A percentile compares a stretch with the other conserved stretches of the same genome.
These are phyloP conservation scores for Carex littledalei DNA, from an alignment of 176 grass and related monocot genomes.

Conservation along the genomic window DNA sequence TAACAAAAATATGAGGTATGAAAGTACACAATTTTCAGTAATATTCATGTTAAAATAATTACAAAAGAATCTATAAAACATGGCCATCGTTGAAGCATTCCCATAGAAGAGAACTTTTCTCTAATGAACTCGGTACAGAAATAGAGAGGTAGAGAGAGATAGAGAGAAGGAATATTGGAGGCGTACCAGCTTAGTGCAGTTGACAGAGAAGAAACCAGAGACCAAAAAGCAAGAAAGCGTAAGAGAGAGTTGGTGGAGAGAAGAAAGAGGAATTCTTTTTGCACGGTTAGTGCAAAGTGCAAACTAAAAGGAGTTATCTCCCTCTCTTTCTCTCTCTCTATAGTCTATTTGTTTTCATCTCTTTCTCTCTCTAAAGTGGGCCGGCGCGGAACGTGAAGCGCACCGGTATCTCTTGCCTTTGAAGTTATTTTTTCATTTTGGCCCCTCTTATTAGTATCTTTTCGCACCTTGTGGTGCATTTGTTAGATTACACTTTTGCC, in stretches of 20 bases:
- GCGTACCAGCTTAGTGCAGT: slow-evolving; percentile 19
- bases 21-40: neutral
- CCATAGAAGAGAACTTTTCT: neutral
- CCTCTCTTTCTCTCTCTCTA: neutral
- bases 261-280: slow-evolving; percentile 9
- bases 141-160: neutral
- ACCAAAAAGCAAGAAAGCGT: neutral
- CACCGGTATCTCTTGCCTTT: slow-evolving; percentile 23
- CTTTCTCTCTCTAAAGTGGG: neutral
- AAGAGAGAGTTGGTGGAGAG: slow-evolving; percentile 15
- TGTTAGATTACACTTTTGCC: neutral
- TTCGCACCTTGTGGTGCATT: neutral
- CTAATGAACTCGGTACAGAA: neutral
- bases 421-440: slow-evolving; percentile 4
- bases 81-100: neutral
- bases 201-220: neutral
- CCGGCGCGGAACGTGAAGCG: slow-evolving; percentile 7
- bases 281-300: slow-evolving; percentile 17
- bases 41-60: neutral
- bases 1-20: neutral
- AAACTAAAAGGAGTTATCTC: slow-evolving; percentile 4
- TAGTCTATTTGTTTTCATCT: neutral
- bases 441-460: neutral
- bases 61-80: neutral
- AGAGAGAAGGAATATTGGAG: slow-evolving; percentile 5